Percentiles rank a stretch among this genome's conserved stretches.
phyloP scores from a whole-genome alignment of 2,329 filamentous ascomycete genomes.

The Mycocentrospora acerina region DNA sequence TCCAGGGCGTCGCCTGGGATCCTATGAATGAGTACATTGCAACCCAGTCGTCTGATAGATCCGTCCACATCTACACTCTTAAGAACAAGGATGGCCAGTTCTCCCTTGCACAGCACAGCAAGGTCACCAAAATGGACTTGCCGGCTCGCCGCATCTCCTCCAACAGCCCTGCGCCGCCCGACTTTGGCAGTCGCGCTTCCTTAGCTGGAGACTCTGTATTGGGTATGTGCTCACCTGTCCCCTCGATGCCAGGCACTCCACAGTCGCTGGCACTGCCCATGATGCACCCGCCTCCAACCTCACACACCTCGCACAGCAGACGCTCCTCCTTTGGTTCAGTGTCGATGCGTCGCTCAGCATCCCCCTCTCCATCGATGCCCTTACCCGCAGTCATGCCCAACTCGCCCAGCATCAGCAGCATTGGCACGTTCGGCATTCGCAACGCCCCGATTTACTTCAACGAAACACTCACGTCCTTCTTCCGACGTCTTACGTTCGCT shows the following conservation, averaged over 20 bases:
- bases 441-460: slow-evolving; percentile 94
- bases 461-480: slow-evolving; percentile 96
- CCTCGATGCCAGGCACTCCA: slow-evolving; percentile 91
- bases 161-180: slow-evolving; percentile 86
- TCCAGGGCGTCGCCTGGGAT: slow-evolving; percentile 98
- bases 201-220: slow-evolving; percentile 58
- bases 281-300: slow-evolving; percentile 94
- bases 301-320: slow-evolving; percentile 82
- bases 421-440: slow-evolving; percentile 54
- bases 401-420: slow-evolving; percentile 73
- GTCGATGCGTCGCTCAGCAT: slow-evolving; percentile 81
- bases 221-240: slow-evolving; percentile 72
- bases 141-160: slow-evolving; percentile 87
- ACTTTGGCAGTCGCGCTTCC: slow-evolving; percentile 68
- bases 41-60: slow-evolving; percentile 96
- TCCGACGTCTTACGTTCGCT: slow-evolving; percentile 88
- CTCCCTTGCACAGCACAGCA: slow-evolving; percentile 74
- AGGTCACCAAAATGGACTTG: slow-evolving; percentile 90
- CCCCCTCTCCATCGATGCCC: slow-evolving; percentile 89
- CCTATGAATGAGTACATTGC: slow-evolving; percentile 97
- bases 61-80: slow-evolving; percentile 94
- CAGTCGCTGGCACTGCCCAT: slow-evolving; percentile 77
- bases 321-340: slow-evolving; percentile 86
- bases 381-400: slow-evolving; percentile 94
- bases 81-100: slow-evolving; percentile 97